A percentile compares a stretch with the other conserved stretches of the same genome.
phyloP scores from a whole-genome alignment of 139 green algal species.

The Auxenochlorella protothecoides region DNA sequence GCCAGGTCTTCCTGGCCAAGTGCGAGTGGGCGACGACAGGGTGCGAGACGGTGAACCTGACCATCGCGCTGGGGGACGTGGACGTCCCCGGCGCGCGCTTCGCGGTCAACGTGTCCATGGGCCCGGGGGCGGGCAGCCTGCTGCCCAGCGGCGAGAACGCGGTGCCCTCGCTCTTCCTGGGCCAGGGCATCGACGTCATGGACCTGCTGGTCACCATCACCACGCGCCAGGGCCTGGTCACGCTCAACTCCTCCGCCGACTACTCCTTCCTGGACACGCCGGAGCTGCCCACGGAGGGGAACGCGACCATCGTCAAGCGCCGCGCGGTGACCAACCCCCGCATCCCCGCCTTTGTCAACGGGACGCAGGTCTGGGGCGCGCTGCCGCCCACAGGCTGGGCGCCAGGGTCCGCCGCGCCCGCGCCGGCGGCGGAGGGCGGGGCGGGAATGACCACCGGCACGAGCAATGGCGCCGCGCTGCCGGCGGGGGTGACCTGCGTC shows the following conservation, averaged over 20 bases:
- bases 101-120: slow-evolving; percentile 36
- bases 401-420: not conserved
- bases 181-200: slow-evolving; percentile 14
- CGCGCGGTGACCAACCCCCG: slow-evolving; percentile 29
- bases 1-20: slow-evolving; percentile 6
- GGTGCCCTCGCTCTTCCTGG: slow-evolving; percentile 10
- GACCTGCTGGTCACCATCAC: slow-evolving; percentile 26
- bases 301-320: slow-evolving; percentile 38
- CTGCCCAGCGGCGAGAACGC: slow-evolving; percentile 8
- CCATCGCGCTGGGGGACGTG: slow-evolving; percentile 23
- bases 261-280: slow-evolving; percentile 51
- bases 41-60: slow-evolving; percentile 27
- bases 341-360: slow-evolving; percentile 39
- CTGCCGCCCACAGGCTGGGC: slow-evolving; percentile 8
- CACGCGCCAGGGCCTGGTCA: slow-evolving; percentile 21
- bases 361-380: slow-evolving; percentile 40
- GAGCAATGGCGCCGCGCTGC: not conserved
- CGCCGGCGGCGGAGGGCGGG: not conserved
- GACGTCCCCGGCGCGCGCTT: slow-evolving; percentile 33
- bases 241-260: slow-evolving; percentile 40
- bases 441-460: not conserved
- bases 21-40: slow-evolving; percentile 29
- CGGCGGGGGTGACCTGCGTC: slow-evolving; percentile 9
- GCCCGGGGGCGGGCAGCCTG: slow-evolving; percentile 17
- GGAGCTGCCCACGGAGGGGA: not conserved